phyloP scores from a whole-genome alignment of 129 eudicot genomes.

The Pseudognaphalium luteoalbum region DNA sequence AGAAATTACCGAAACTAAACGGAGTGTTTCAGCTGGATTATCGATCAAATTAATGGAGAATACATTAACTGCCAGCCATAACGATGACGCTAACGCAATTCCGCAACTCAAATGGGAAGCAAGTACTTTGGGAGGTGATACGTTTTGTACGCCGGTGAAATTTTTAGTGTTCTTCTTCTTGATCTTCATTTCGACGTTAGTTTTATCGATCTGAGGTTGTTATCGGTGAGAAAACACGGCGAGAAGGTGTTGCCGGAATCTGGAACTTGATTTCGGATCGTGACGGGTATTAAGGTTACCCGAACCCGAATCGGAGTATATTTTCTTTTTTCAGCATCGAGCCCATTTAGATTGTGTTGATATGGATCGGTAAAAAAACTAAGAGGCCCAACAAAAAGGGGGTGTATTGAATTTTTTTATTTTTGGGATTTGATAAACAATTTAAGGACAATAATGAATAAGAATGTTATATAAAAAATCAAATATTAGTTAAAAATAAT shows the following conservation, averaged over 20 bases:
- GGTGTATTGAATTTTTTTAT: too few species aligned
- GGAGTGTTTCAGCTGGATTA: conserved; percentile 51
- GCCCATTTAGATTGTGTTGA: background rate
- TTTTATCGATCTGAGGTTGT: background rate
- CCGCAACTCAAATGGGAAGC: conserved; percentile 48
- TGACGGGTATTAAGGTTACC: background rate
- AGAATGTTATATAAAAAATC: too few species aligned
- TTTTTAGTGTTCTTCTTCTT: conserved; percentile 21
- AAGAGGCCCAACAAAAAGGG: background rate
- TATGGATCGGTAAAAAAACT: background rate
- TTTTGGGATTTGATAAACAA: too few species aligned
- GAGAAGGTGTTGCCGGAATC: conserved; percentile 5
- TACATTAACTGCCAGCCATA: conserved; percentile 50
- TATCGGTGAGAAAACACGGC: background rate
- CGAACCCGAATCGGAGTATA: background rate
- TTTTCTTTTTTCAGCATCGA: background rate
- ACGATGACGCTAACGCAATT: conserved; percentile 59
- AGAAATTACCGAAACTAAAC: conserved; percentile 54
- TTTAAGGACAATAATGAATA: too few species aligned
- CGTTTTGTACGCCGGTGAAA: conserved; percentile 4
- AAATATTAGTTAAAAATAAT: too few species aligned
- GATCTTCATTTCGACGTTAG: conserved; percentile 4
- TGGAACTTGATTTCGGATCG: background rate
- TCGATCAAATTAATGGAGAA: conserved; percentile 48
- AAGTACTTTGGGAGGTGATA: conserved; percentile 32